Conservation (phyloP, 2,329 filamentous ascomycete genomes). For the Xylariaceae sp. region DNA sequence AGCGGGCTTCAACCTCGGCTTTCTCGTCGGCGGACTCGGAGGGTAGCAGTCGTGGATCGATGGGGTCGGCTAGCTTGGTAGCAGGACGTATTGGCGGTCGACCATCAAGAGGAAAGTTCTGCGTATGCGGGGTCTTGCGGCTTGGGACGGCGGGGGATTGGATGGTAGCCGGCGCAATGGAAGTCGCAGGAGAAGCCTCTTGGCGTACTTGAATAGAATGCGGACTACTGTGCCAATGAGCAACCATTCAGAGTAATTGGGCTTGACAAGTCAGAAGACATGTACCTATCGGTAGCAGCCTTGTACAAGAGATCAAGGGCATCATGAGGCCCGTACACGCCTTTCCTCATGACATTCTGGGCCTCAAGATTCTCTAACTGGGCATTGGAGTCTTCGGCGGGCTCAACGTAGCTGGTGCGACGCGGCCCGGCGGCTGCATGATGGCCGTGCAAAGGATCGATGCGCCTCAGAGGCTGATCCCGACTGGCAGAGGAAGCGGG, state of each 20-base stretch:
- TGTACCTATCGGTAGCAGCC: constrained; percentile 62
- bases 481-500: constrained; percentile 62
- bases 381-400: constrained; percentile 52
- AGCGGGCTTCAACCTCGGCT: constrained; percentile 40
- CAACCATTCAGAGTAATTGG: neutral
- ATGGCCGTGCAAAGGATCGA: constrained; percentile 38
- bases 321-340: constrained; percentile 87
- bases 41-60: constrained; percentile 31
- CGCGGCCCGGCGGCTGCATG: constrained; percentile 32
- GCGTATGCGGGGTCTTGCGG: constrained; percentile 23
- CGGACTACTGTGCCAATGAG: constrained; percentile 27
- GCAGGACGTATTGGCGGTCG: constrained; percentile 22
- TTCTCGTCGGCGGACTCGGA: constrained; percentile 24
- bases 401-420: constrained; percentile 29
- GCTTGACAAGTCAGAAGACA: constrained; percentile 8
- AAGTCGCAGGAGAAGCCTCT: constrained; percentile 23
- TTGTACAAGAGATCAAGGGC: constrained; percentile 88
- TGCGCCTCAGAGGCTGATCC: constrained; percentile 60
- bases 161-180: constrained; percentile 26
- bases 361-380: constrained; percentile 62
- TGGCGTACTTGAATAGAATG: constrained; percentile 27
- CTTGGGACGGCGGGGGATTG: constrained; percentile 25
- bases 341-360: constrained; percentile 58
- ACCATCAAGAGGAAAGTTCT: constrained; percentile 20
- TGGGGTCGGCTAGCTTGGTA: constrained; percentile 30